Evolutionary conservation across 2,329 filamentous ascomycete species (phyloP), one percentile per base, ranked within the genome.

Genomic region (Phialophora expanda): DNA sequence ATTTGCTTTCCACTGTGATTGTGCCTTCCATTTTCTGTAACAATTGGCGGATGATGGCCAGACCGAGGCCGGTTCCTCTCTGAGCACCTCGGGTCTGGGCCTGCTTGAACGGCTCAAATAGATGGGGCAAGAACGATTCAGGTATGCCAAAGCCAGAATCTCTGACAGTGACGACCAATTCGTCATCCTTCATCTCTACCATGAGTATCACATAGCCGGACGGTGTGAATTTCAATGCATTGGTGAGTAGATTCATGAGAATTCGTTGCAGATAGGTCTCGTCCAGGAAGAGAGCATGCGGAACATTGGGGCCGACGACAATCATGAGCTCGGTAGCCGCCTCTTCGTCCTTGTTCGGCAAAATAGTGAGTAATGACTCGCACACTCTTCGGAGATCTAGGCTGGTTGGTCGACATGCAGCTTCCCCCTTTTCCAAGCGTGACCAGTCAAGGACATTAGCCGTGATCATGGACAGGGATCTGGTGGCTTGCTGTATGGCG

Each of bases 51-150:
- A 76, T 69, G 28, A 76, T 75, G 41, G 73, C 75, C 55, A 76
- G 61, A 9, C 74, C 74, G 12, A 76, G 70, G 8, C 74, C 74
- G 6, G 74, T 75, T 9, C 69, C 74, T 65, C 73, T 64, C 56
- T 74, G 71, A 5, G 72, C 71, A 22, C 74, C 75, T 64, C 74
- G 61, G 12, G 71, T 73, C 54, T 75, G 71, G 41, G 75, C 74
- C 67, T 76, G 74, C 53, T 72, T 64, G 75, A 90, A 91, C 0
- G 89, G 85, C 70, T 88, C 88, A 79, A 91, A 91, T 0, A 91
- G 80, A 61, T 86, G 85, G 0, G 87, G 86, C 58, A 89, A 76
- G 72, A 90, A 91, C 6, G 85, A 85, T 59, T 66, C 61, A 7
- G 73, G 73, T 3, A 76, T 72, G 12, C 74, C 74, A 22, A 62